Conservation (phyloP, 345 rosid genomes). For the Eucalyptus regnans region DNA sequence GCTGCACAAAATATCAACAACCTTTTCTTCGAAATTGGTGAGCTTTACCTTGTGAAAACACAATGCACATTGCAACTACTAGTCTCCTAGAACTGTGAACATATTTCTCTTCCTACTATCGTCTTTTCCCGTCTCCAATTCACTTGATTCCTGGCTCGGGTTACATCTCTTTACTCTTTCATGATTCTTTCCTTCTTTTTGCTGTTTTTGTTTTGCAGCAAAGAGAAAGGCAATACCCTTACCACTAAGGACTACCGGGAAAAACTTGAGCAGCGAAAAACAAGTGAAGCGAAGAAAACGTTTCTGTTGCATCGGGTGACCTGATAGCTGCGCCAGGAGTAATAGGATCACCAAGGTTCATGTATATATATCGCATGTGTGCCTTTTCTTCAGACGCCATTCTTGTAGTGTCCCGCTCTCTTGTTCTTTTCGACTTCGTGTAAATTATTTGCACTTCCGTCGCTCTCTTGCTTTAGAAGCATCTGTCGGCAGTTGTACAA, state of each 20-base stretch:
- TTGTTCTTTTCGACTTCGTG: not conserved
- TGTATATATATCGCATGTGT: not conserved
- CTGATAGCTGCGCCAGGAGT: not conserved
- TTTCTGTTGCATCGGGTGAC: conserved; percentile 36
- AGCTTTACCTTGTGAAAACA: not conserved
- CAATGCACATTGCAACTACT: not conserved
- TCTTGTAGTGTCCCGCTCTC: not conserved
- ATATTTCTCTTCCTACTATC: not conserved
- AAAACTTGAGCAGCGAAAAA: conserved; percentile 17
- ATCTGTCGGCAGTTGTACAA: not conserved
- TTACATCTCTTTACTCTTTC: not conserved
- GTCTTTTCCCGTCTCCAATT: not conserved
- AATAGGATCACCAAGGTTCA: not conserved
- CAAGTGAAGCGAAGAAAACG: conserved; percentile 15
- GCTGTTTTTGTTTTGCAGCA: conserved; percentile 14
- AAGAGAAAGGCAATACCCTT: conserved; percentile 31
- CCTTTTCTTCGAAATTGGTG: conserved; percentile 29
- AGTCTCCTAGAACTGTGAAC: not conserved
- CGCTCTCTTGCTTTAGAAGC: not conserved
- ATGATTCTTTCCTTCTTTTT: not conserved
- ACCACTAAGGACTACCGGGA: conserved; percentile 21
- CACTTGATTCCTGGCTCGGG: not conserved
- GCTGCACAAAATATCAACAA: conserved; percentile 19
- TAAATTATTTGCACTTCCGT: not conserved
- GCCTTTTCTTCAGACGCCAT: not conserved